Percentiles rank a stretch among this genome's conserved stretches.
These are phyloP conservation scores for Cochlearia excelsa DNA, from an alignment of 345 rosid species.

Conservation along the genomic window DNA sequence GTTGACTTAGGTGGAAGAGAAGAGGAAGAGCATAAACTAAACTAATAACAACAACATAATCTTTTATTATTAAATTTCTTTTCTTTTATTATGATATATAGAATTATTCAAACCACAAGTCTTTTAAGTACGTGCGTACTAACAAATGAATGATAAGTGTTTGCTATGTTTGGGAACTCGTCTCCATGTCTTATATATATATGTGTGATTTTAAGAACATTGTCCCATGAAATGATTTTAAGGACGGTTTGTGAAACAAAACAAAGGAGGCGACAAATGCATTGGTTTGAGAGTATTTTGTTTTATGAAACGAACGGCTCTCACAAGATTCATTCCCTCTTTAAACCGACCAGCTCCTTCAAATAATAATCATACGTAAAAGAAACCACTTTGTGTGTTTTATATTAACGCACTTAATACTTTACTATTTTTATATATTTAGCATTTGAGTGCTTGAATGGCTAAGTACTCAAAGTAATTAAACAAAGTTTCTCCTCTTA, in stretches of 20 bases:
- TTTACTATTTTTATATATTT: too few species aligned
- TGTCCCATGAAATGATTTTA: slow-evolving; percentile 25
- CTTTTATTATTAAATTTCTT: background rate
- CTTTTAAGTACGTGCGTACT: slow-evolving; percentile 32
- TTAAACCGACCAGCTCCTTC: slow-evolving; percentile 33
- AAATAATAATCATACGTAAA: slow-evolving; percentile 19
- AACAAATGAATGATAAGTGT: slow-evolving; percentile 12
- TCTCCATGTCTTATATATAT: slow-evolving; percentile 32
- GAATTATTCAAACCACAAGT: slow-evolving; percentile 36
- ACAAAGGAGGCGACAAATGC: slow-evolving; percentile 28
- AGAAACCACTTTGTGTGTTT: slow-evolving; percentile 10
- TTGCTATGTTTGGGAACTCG: slow-evolving; percentile 25
- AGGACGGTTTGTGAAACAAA: slow-evolving; percentile 35
- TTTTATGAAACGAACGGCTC: slow-evolving; percentile 26
- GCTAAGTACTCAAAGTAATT: too few species aligned
- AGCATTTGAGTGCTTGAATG: slow-evolving; percentile 1
- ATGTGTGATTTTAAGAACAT: slow-evolving; percentile 9
- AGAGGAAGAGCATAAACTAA: slow-evolving; percentile 38
- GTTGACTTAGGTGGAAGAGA: slow-evolving; percentile 38
- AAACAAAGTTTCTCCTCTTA: too few species aligned
- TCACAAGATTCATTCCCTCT: slow-evolving; percentile 29
- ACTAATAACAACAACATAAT: slow-evolving; percentile 21
- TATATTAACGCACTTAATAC: slow-evolving; percentile 8
- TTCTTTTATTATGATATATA: background rate
- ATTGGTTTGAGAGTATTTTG: slow-evolving; percentile 27